Evolutionary conservation across 108 stramenopile species (phyloP).

Genomic region (Asterionellopsis glacialis): DNA sequence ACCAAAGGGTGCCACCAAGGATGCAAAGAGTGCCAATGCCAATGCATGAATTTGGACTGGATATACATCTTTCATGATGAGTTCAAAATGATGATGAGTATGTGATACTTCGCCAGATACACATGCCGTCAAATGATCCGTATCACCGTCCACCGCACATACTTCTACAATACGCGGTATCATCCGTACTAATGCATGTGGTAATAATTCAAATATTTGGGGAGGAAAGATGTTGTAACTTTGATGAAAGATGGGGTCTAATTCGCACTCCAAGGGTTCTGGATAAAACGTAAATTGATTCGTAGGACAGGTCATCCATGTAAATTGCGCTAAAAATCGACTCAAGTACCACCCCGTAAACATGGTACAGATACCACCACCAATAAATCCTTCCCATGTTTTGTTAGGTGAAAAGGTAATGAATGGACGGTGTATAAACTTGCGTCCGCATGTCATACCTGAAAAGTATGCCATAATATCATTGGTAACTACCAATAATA

Average conservation of each 20-base stretch:
- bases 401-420: constrained; percentile 91
- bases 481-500: constrained; percentile 91
- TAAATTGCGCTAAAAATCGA: constrained; percentile 68
- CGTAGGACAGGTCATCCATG: constrained; percentile 90
- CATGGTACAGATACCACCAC: constrained; percentile 89
- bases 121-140: constrained; percentile 29
- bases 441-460: constrained; percentile 90
- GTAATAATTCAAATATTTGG: constrained; percentile 81
- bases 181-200: constrained; percentile 46
- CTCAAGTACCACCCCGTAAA: constrained; percentile 86
- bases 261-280: constrained; percentile 65
- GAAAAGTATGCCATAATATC: constrained; percentile 95
- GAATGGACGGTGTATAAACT: constrained; percentile 87
- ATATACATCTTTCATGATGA: constrained; percentile 55
- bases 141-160: constrained; percentile 31
- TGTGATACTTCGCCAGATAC: constrained; percentile 55
- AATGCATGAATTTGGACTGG: constrained; percentile 90
- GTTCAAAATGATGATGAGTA: constrained; percentile 72
- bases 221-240: constrained; percentile 54
- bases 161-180: constrained; percentile 64
- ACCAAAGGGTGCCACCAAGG: constrained; percentile 96
- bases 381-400: constrained; percentile 97
- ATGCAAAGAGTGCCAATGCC: constrained; percentile 84
- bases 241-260: constrained; percentile 67
- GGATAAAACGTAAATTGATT: constrained; percentile 71